phyloP scores from a whole-genome alignment of 1,284 basidiomycete genomes.

The Leccinum angustisporum region DNA sequence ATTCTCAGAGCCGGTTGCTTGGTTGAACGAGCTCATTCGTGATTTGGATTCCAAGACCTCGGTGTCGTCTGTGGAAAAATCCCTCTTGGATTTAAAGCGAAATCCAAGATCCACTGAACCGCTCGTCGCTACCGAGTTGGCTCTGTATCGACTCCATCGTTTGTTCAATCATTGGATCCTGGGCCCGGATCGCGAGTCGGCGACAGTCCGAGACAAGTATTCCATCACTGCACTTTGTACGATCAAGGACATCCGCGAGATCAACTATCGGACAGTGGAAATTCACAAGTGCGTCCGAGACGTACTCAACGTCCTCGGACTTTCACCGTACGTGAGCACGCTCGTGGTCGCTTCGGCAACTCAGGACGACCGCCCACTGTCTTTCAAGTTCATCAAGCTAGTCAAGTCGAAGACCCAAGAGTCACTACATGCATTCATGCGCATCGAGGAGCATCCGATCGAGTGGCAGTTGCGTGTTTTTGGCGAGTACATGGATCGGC shows the following conservation, averaged over 20 bases:
- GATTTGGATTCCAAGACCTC: constrained; percentile 36
- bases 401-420: constrained; percentile 44
- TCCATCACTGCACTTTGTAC: constrained; percentile 46
- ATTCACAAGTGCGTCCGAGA: constrained; percentile 39
- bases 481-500: constrained; percentile 68
- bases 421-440: constrained; percentile 52
- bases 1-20: constrained; percentile 19
- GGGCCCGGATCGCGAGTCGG: constrained; percentile 38
- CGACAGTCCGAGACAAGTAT: constrained; percentile 43
- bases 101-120: constrained; percentile 41
- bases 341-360: constrained; percentile 24
- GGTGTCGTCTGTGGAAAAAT: constrained; percentile 21
- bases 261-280: constrained; percentile 37
- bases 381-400: constrained; percentile 59
- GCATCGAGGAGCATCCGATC: constrained; percentile 52
- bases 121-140: constrained; percentile 36
- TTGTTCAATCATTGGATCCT: constrained; percentile 53
- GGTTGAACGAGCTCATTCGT: constrained; percentile 22
- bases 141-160: constrained; percentile 52
- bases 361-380: constrained; percentile 38
- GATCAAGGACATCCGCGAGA: constrained; percentile 45
- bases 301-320: constrained; percentile 47
- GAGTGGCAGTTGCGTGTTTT: constrained; percentile 69
- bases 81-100: constrained; percentile 37
- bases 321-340: constrained; percentile 38